Evolutionary conservation across 2,329 filamentous ascomycete species (phyloP).

Genomic region (Talaromyces rugulosus): DNA sequence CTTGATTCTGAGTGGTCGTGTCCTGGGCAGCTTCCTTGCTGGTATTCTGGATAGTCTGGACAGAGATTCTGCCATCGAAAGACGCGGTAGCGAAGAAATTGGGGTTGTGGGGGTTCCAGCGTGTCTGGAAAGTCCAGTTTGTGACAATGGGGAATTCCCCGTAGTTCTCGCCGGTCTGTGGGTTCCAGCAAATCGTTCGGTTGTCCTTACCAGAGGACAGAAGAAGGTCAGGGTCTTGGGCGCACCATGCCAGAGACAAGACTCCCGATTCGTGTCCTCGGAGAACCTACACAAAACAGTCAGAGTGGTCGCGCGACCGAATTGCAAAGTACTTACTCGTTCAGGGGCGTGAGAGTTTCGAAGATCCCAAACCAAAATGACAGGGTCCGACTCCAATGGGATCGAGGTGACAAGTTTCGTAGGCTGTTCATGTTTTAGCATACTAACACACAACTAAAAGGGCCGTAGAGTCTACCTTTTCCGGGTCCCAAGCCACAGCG

Average conservation of each 20-base stretch:
- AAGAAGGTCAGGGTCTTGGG: conserved; percentile 81
- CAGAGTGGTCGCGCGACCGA: background rate
- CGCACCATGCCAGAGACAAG: conserved; percentile 91
- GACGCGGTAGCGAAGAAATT: conserved; percentile 90
- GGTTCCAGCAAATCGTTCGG: conserved; percentile 92
- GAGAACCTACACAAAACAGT: conserved; percentile 55
- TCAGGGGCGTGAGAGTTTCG: conserved; percentile 95
- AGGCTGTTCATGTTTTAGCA: conserved; percentile 43
- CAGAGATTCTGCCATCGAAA: conserved; percentile 91
- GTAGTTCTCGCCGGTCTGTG: conserved; percentile 78
- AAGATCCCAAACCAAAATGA: conserved; percentile 91
- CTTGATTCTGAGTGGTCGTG: conserved; percentile 59
- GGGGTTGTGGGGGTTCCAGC: conserved; percentile 91
- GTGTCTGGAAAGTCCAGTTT: conserved; percentile 98
- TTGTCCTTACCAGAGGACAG: conserved; percentile 97
- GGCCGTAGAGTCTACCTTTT: conserved; percentile 54
- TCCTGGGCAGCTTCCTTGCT: conserved; percentile 66
- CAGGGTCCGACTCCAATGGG: conserved; percentile 78
- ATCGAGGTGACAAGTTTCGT: conserved; percentile 93
- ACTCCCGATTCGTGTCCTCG: conserved; percentile 93
- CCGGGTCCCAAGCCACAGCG: conserved; percentile 94
- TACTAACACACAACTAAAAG: conserved; percentile 6
- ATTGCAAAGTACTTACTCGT: conserved; percentile 32
- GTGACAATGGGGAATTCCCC: conserved; percentile 96
- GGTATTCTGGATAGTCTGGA: conserved; percentile 93